Base-by-base conservation (phyloP, 2,329 filamentous ascomycete genomes). In the Volutella citrinella region DNA sequence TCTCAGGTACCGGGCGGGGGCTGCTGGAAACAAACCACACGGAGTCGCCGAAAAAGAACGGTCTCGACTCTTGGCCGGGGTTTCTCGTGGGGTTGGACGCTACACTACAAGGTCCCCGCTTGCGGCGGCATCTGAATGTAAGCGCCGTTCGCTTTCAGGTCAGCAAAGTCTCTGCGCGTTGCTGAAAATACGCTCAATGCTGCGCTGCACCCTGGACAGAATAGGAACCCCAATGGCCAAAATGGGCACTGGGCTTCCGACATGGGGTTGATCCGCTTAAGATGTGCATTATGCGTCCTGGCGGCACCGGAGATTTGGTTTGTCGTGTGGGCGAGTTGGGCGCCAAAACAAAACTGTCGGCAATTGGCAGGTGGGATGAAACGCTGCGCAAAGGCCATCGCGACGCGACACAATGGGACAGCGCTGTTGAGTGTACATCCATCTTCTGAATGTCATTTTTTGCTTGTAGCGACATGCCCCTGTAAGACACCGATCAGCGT, bases 231-330 rank as follows among this genome's bases (percentile, higher is more conserved):
- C 26, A 30, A n/a, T n/a, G n/a, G n/a, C n/a, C n/a, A n/a, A n/a
- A n/a, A n/a, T n/a, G n/a, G n/a, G n/a, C n/a, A n/a, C n/a, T n/a
- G n/a, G n/a, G n/a, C n/a, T n/a, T n/a, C n/a, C n/a, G n/a, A n/a
- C n/a, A n/a, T n/a, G n/a, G n/a, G 43, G 39, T 28, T 47, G 49
- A 51, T 52, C 49, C 49, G 38, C 49, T 53, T 51, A 53, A 52
- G 49, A 52, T 52, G 48, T 41, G 38, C 48, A 44, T 38, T 48
- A 48, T 49, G 40, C 50, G 39, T 36, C 38, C 44, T 28, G 27
- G 32, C 27, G n/a, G 25, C 28, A 15, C 35, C 35, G 32, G 28
- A 34, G 29, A 49, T n/a, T n/a, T n/a, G n/a, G n/a, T n/a, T n/a
- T n/a, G n/a, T n/a, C n/a, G n/a, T n/a, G n/a, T n/a, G n/a, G n/a